Conservation (phyloP, 1,284 basidiomycete species). For the Laetiporus sulphureus region DNA sequence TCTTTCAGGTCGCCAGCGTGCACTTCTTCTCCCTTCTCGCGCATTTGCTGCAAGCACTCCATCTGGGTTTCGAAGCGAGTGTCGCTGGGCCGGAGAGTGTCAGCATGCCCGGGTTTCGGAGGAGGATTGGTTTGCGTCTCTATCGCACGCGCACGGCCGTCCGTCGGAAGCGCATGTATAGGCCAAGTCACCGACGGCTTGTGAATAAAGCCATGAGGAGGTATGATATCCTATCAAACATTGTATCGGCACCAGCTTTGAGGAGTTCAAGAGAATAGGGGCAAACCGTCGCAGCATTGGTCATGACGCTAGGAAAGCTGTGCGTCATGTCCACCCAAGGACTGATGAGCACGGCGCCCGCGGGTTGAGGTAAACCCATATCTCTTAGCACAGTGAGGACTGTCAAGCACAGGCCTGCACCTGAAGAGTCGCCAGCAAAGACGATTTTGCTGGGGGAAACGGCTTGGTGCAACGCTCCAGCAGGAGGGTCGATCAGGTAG, state of each 20-base stretch:
- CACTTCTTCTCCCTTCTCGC: conserved; percentile 12
- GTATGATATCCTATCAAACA: conserved; percentile 52
- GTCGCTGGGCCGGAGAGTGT: conserved; percentile 35
- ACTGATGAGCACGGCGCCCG: conserved; percentile 71
- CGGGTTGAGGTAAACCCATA: conserved; percentile 64
- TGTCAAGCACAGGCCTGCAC: conserved; percentile 67
- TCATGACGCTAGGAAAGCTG: conserved; percentile 75
- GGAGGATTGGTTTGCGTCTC: conserved; percentile 35
- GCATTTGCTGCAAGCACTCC: conserved; percentile 10
- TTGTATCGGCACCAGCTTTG: conserved; percentile 19
- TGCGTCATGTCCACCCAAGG: conserved; percentile 86
- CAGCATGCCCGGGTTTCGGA: conserved; percentile 45
- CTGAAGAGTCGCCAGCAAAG: conserved; percentile 82
- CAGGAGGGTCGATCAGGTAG: conserved; percentile 75
- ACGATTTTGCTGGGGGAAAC: conserved; percentile 72
- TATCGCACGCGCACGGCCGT: conserved; percentile 31
- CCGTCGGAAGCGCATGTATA: conserved; percentile 33
- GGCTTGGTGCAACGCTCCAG: conserved; percentile 58
- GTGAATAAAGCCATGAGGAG: conserved; percentile 52
- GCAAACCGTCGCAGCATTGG: conserved; percentile 62
- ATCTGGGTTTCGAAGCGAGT: conserved; percentile 22
- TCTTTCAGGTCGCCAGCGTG: conserved; percentile 19
- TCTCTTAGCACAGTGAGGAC: conserved; percentile 74
- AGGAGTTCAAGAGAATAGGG: conserved; percentile 29
- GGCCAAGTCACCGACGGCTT: conserved; percentile 56